phyloP scores from a whole-genome alignment of 768 basidiomycete genomes.

The Boletales sp. region DNA sequence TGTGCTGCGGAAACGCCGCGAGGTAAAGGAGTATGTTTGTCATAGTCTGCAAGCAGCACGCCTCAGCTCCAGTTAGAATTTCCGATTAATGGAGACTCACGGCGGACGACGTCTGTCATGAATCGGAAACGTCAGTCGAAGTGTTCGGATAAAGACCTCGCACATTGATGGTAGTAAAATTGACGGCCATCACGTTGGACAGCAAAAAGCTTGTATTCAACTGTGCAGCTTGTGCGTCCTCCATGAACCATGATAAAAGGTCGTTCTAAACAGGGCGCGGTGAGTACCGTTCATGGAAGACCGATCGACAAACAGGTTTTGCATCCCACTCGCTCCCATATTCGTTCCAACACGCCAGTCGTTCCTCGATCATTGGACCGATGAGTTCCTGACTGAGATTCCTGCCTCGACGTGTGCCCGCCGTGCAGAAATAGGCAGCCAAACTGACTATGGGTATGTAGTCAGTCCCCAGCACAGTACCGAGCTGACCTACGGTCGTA shows the following conservation, averaged over 20 bases:
- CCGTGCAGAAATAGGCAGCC: constrained; percentile 9
- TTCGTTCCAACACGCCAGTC: constrained; percentile 18
- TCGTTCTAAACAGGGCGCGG: constrained; percentile 21
- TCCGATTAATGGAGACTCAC: neutral
- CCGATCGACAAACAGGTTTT: constrained; percentile 25
- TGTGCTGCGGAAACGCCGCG: constrained; percentile 32
- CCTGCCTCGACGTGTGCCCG: constrained; percentile 2
- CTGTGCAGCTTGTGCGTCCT: constrained; percentile 18
- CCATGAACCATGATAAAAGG: constrained; percentile 30
- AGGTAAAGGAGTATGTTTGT: constrained; percentile 34
- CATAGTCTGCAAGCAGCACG: constrained; percentile 20
- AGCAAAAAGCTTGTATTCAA: constrained; percentile 20
- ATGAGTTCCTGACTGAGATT: constrained; percentile 12
- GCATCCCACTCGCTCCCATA: constrained; percentile 25
- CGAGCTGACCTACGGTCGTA: constrained; percentile 28
- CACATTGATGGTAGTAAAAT: constrained; percentile 5
- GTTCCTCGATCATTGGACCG: constrained; percentile 28
- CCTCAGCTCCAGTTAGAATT: neutral
- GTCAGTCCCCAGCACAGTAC: neutral
- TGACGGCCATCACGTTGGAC: constrained; percentile 4
- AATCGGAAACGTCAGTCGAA: neutral
- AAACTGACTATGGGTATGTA: constrained; percentile 8
- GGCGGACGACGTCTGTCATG: constrained; percentile 16
- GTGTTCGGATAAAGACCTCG: neutral
- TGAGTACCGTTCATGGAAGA: neutral